Conservation (phyloP, 768 basidiomycete genomes). For the Multifurca ochricompacta region DNA sequence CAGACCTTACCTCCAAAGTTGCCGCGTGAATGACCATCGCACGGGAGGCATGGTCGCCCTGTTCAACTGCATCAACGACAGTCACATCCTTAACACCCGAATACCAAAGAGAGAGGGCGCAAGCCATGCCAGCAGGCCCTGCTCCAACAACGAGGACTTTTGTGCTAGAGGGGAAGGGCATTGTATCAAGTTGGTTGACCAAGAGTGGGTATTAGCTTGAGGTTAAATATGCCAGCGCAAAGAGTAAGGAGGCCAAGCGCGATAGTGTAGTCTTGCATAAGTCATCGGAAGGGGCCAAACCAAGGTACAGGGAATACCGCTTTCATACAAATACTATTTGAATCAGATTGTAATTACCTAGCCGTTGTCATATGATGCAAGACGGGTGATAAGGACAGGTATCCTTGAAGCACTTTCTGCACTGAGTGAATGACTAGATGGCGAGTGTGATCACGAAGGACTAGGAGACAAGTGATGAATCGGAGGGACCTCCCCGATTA, state of each 20-base stretch:
- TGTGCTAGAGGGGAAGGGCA: conserved; percentile 31
- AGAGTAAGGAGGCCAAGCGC: not conserved
- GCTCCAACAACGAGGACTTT: conserved; percentile 44
- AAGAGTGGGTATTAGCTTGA: not conserved
- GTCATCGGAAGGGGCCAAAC: not conserved
- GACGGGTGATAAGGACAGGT: too few species aligned
- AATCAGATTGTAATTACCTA: not conserved
- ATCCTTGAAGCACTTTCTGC: too few species aligned
- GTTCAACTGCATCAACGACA: conserved; percentile 34
- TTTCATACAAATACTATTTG: not conserved
- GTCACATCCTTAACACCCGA: conserved; percentile 37
- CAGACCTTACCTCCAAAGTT: conserved; percentile 39
- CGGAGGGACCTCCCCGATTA: too few species aligned
- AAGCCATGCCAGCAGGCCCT: conserved; percentile 41
- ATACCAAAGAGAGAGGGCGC: conserved; percentile 38
- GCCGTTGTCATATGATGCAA: too few species aligned
- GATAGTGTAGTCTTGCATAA: not conserved
- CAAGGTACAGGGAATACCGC: too few species aligned
- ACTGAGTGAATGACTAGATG: too few species aligned
- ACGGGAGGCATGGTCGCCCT: conserved; percentile 35
- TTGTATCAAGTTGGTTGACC: not conserved
- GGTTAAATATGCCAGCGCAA: conserved; percentile 1
- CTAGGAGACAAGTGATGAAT: too few species aligned
- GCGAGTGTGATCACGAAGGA: too few species aligned
- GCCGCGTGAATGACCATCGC: conserved; percentile 43